Evolutionary conservation across 2,329 filamentous ascomycete genomes (phyloP), one percentile per base, ranked within the genome.

Genomic region (Chaetomium sp.): DNA sequence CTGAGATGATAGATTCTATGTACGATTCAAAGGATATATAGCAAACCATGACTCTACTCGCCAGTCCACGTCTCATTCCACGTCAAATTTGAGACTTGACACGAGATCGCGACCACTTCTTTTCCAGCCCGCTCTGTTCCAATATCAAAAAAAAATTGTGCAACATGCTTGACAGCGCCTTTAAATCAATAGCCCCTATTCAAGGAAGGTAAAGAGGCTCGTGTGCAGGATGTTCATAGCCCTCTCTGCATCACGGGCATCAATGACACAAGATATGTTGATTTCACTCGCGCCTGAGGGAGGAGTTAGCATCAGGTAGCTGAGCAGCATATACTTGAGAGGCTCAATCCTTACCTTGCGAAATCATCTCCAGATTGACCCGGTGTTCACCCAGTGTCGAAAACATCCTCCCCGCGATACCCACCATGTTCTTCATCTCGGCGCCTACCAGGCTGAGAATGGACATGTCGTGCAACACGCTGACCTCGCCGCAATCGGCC

Each of bases 341-440:
- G 12, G 19, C 3, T 27, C 42, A 33, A 66, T 8, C 2, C 78
- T 67, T 78, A 92, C 94, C 94, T 76, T 99, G 94, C 32, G 90
- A 96, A 64, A 99, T 99, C 94, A 99, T 99, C 75, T 99, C 94
- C 64, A 99, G 90, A 70, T 99, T 99, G 68, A 99, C 86, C 65
- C 89, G 88, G 70, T 96, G 88, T 69, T 96, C 89, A 44, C 94
- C 94, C 14, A 99, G 77, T 1, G 91, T 95, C 48, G 88, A 89
- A 72, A 99, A 97, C 88, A 99, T 97, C 64, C 82, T 85, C 34
- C 94, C 94, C 6, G 89, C 89, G 60, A 99, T 90, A 59, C 94
- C 94, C 55, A 89, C 79, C 91, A 97, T 96, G 72, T 96, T 94
- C 77, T 96, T 95, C 86, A 99, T 89, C 72, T 97, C 90, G 58